Percentiles rank a stretch among this genome's conserved stretches.
Conservation (phyloP, 1,284 basidiomycete species). For the Microstroma glucosiphilum region DNA sequence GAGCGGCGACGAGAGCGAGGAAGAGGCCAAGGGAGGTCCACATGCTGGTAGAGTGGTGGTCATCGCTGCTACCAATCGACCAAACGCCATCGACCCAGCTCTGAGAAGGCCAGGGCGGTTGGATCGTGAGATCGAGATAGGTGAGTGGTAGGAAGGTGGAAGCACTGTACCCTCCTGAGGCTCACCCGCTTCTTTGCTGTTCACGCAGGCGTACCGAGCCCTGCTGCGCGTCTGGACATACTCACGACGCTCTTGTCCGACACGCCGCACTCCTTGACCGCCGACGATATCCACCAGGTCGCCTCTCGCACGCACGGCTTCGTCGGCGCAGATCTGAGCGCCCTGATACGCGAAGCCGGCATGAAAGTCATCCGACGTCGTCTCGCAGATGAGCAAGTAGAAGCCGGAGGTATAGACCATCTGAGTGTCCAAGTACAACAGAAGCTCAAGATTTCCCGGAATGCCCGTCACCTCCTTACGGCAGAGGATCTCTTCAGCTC, state of each 20-base stretch:
- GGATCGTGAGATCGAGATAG: conserved; percentile 95
- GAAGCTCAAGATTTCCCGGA: too few relatives aligned
- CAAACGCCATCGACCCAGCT: conserved; percentile 94
- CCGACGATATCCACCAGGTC: conserved; percentile 61
- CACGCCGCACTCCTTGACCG: conserved; percentile 68
- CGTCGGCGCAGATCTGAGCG: conserved; percentile 89
- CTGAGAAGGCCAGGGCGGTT: conserved; percentile 87
- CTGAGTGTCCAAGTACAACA: neutral
- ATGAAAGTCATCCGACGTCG: conserved; percentile 76
- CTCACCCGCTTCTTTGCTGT: neutral
- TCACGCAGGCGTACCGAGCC: conserved; percentile 73
- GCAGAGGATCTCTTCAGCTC: conserved; percentile 20
- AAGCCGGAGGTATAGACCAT: neutral
- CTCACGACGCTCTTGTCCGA: conserved; percentile 72
- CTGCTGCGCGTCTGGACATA: conserved; percentile 72
- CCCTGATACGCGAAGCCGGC: conserved; percentile 86
- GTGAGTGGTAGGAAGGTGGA: conserved; percentile 53
- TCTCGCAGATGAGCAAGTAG: neutral
- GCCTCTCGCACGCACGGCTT: conserved; percentile 86
- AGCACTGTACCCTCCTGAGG: neutral
- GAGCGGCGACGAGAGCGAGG: conserved; percentile 7
- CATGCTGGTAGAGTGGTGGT: conserved; percentile 68
- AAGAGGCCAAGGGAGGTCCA: neutral
- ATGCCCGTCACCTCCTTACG: neutral
- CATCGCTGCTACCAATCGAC: conserved; percentile 93